phyloP scores from a whole-genome alignment of 73 alveolate genomes.

The Paramecium primaurelia region DNA sequence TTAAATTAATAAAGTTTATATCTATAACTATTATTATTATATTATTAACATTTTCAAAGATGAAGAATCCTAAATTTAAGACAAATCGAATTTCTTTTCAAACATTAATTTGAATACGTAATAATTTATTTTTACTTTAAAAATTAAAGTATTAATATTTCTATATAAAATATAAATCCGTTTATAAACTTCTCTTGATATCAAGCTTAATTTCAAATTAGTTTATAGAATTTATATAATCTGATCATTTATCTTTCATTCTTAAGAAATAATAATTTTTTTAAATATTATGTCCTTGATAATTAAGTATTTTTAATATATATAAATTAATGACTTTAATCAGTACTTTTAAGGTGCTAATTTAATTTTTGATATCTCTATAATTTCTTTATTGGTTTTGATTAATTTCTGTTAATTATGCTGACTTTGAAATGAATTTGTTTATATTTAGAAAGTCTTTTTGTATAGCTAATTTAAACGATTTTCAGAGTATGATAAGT shows the following conservation, averaged over 20 bases:
- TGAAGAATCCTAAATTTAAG: no score
- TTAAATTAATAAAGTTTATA: not conserved
- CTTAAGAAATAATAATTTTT: not conserved
- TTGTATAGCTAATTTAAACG: not conserved
- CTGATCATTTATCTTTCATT: not conserved
- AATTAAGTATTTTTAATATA: not conserved
- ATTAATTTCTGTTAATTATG: not conserved
- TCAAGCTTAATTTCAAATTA: not conserved
- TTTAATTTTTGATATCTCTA: not conserved
- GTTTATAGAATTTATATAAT: not conserved
- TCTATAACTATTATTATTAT: no score
- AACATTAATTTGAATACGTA: not conserved
- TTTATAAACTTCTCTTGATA: not conserved
- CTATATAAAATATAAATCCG: no score
- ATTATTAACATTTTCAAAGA: no score
- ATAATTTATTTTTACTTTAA: not conserved
- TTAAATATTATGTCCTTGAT: not conserved
- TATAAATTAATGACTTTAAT: not conserved
- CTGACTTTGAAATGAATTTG: not conserved
- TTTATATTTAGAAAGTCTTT: not conserved
- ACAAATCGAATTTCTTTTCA: not conserved
- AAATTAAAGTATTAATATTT: not conserved
- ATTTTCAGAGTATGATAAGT: not conserved
- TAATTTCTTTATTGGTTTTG: not conserved
- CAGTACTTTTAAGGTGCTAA: not conserved